Conservation (phyloP, 352 stramenopile genomes). For the Paralagenidium karlingii region DNA sequence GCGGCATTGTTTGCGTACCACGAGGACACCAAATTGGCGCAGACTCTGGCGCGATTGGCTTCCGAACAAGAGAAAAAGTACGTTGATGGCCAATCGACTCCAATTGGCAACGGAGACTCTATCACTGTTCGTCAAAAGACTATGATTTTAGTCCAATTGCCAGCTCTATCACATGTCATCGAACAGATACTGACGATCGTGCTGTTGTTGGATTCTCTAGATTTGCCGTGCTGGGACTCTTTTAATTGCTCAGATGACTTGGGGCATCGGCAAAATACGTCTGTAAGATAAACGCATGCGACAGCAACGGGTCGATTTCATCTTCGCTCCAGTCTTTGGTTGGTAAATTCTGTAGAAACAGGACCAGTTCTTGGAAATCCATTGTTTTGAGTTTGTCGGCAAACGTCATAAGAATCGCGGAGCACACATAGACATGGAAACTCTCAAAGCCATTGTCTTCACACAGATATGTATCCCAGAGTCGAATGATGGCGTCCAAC, state of each 20-base stretch:
- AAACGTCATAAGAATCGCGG: slow-evolving; percentile 97
- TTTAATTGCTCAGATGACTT: slow-evolving; percentile 68
- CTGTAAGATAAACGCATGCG: slow-evolving; percentile 92
- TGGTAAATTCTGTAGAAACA: slow-evolving; percentile 93
- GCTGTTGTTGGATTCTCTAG: too few relatives aligned
- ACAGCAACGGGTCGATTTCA: slow-evolving; percentile 97
- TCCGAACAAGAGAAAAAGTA: slow-evolving; percentile 55
- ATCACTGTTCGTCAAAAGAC: too few relatives aligned
- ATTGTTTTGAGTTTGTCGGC: slow-evolving; percentile 89
- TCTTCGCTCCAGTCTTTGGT: slow-evolving; percentile 95
- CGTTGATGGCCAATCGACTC: too few relatives aligned
- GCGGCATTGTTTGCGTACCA: slow-evolving; percentile 68
- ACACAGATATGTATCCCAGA: slow-evolving; percentile 99
- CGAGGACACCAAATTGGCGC: slow-evolving; percentile 50
- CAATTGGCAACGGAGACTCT: too few relatives aligned
- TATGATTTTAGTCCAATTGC: too few relatives aligned
- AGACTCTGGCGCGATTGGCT: slow-evolving; percentile 41
- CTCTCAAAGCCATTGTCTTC: slow-evolving; percentile 98
- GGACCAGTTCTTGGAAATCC: slow-evolving; percentile 96
- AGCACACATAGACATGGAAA: slow-evolving; percentile 99
- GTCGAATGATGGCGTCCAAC: slow-evolving; percentile 89
- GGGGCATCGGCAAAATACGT: slow-evolving; percentile 84
- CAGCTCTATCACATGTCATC: too few relatives aligned
- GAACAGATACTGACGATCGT: too few relatives aligned
- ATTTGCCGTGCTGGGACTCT: too few relatives aligned